Base-by-base conservation (phyloP, 129 eudicot genomes). In the Centrapalus pauciflorus region DNA sequence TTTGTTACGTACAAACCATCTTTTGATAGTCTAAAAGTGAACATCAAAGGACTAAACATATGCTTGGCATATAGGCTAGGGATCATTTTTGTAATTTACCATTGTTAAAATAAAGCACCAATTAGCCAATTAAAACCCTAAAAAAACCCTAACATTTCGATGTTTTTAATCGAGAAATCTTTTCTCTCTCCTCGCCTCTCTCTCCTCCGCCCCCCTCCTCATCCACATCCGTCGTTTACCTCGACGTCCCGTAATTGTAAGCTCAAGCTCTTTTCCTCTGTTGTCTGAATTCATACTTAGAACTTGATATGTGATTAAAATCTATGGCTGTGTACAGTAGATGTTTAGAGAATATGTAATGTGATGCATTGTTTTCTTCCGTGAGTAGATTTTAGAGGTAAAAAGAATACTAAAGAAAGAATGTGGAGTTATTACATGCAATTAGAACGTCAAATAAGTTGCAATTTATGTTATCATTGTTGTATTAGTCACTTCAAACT, bases 131-230 rank as follows among this genome's bases (percentile, higher is more conserved):
- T 72, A 72, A 64, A 64, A 28, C 66, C 78, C 72, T 54, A 8
- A 38, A 72, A 71, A 60, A 74, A 59, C 71, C 77, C 58, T 48
- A 52, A 13, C 62, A 27, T 37, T 35, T 17, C 63, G 20, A 71
- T 74, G 78, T 55, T 54, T 65, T 40, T 74, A 74, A 55, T 74
- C 54, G 72, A 74, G 43, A 64, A 74, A 64, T 66, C 71, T 12
- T 55, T 65, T 41, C 66, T 74, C 67, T 74, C 60, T 41, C 72
- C 71, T 62, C 77, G 70, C 51, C 55, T 72, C 19, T 51, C 52
- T 50, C 62, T 72, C 61, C 61, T 61, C 77, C 77, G 77, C 78
- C 66, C 57, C 72, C 27, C 46, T 60, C 76, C 64, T 55, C 66
- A 30, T 64, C 78, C 40, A n/a, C 40, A 13, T 37, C 64, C 55